phyloP scores from a whole-genome alignment of 768 basidiomycete species.

The Crassisporium funariophilum region DNA sequence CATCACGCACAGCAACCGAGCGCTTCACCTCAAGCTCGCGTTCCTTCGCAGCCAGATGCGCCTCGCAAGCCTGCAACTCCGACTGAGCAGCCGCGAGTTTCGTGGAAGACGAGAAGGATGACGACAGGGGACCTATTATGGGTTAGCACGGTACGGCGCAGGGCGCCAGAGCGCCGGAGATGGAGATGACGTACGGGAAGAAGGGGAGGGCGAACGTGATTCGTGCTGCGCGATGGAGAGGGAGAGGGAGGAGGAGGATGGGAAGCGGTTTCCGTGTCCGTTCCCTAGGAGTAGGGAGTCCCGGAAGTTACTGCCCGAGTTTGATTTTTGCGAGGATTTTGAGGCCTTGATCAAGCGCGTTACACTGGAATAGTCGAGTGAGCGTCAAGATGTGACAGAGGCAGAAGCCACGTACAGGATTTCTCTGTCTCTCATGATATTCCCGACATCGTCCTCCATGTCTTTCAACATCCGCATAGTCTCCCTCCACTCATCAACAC shows the following conservation, averaged over 20 bases:
- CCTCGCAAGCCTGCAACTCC: slow-evolving; percentile 82
- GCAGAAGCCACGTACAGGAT: slow-evolving; percentile 61
- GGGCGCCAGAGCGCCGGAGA: no score
- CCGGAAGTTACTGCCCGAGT: slow-evolving; percentile 39
- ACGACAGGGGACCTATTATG: slow-evolving; percentile 20
- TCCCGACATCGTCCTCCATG: slow-evolving; percentile 73
- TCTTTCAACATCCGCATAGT: slow-evolving; percentile 60
- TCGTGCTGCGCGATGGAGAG: slow-evolving; percentile 19
- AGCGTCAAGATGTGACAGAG: neutral
- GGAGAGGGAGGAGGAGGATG: slow-evolving; percentile 45
- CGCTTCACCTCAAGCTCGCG: slow-evolving; percentile 57
- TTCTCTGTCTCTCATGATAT: slow-evolving; percentile 73
- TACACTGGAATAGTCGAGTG: slow-evolving; percentile 46
- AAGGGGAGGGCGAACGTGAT: slow-evolving; percentile 23
- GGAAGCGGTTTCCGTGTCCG: slow-evolving; percentile 27
- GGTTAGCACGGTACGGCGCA: slow-evolving; percentile 5
- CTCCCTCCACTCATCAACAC: slow-evolving; percentile 68
- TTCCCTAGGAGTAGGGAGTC: slow-evolving; percentile 36
- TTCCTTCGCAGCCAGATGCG: slow-evolving; percentile 71
- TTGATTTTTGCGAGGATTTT: slow-evolving; percentile 48
- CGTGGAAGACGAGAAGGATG: slow-evolving; percentile 33
- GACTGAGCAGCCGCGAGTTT: slow-evolving; percentile 71
- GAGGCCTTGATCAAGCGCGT: slow-evolving; percentile 81
- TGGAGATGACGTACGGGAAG: slow-evolving; percentile 21
- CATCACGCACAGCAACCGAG: slow-evolving; percentile 57